These are phyloP conservation scores for Penicillium egyptiacum DNA, from an alignment of 495 filamentous ascomycete genomes.

Conservation along the genomic window DNA sequence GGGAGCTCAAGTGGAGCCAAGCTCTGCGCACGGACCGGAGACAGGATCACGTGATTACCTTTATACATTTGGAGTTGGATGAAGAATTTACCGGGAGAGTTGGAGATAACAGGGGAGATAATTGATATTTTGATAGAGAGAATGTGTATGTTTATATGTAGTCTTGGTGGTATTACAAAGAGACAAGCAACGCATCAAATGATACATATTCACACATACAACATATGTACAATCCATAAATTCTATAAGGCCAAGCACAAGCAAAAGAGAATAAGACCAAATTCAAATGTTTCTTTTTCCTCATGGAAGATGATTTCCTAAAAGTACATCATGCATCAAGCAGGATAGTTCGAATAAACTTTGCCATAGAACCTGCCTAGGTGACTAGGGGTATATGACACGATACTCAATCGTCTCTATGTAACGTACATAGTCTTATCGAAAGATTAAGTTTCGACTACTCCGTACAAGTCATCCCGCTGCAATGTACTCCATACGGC, in stretches of 20 bases:
- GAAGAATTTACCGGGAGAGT: background rate
- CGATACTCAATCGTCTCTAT: background rate
- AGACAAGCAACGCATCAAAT: background rate
- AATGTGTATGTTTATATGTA: background rate
- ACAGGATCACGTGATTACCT: background rate
- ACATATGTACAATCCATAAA: background rate
- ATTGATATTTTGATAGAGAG: background rate
- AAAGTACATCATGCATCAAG: background rate
- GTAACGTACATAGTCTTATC: background rate
- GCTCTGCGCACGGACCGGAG: background rate
- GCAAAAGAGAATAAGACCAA: background rate
- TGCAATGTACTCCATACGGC: slow-evolving; percentile 25
- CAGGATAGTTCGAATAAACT: background rate
- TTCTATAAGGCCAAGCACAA: background rate
- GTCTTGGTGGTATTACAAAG: background rate
- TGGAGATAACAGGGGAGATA: background rate
- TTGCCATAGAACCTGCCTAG: background rate
- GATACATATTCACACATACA: background rate
- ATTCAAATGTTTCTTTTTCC: background rate
- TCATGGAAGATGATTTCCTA: background rate
- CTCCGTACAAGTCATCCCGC: slow-evolving; percentile 14
- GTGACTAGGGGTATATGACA: background rate
- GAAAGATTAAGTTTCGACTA: slow-evolving; percentile 4
- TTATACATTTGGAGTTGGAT: background rate
- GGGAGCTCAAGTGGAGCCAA: slow-evolving; percentile 11